Base-by-base conservation (phyloP, 305 asterid species). In the Withania somnifera region DNA sequence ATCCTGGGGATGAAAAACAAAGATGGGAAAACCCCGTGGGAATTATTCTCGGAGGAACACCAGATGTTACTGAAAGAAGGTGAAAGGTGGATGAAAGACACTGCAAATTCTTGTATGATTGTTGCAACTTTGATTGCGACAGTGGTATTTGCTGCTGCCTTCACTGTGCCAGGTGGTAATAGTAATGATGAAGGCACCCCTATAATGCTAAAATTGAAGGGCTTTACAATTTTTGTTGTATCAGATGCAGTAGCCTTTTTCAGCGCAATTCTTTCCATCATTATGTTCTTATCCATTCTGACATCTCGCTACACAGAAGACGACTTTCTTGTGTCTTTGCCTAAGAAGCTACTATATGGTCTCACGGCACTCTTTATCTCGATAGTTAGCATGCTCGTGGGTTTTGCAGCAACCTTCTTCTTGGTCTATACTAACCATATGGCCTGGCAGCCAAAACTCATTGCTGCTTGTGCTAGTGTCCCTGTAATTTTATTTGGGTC, bases 121-220 rank as follows among this genome's bases (percentile, higher is more conserved):
- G 85, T 76, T 34, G 88, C 91, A 77, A 84, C 88, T 32, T 84
- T 87, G 47, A 88, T 88, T 6, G 91, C 88, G 3, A 88, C 88
- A 17, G 47, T 88, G 60, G 84, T 85, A 42, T 88, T 88, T 80
- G 91, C 88, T 17, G 88, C 89, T 53, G 80, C 84, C 52, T 85
- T 88, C 60, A 87, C 90, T 42, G 87, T 88, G n/a, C 87, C 90
- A 22, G 91, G 91, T 7, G 87, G 91, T 20, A 87, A 84, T 45
- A 42, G 80, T 4, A 66, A 0, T 57, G 47, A 15, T 0, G 13
- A 56, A 0, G 93, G 95, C 0, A 56, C 81, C 5, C 93, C 91
- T 0, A n/a, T 75, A 13, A 40, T 88, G 86, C 38, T 85, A 40
- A 30, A 57, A 4, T 7, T 34, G 7, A 7, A 9, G 3, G 66